A percentile compares a stretch with the other conserved stretches of the same genome.
Conservation (phyloP, 345 rosid genomes). For the Ricinus communis region DNA sequence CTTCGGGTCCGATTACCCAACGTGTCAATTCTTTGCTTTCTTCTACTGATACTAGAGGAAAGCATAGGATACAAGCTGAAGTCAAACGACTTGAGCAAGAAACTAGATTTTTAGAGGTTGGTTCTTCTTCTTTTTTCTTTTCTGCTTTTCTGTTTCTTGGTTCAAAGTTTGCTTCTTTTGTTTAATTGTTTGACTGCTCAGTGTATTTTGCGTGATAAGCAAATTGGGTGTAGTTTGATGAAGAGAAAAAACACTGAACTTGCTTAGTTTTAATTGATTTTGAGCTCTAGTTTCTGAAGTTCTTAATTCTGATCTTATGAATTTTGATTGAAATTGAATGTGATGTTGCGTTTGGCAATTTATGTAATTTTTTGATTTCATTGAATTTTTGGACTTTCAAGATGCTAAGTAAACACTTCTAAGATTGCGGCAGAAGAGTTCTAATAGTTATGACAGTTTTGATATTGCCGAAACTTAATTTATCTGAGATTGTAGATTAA, state of each 20-base stretch:
- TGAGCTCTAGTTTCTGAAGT: background rate
- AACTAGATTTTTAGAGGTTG: constrained; percentile 30
- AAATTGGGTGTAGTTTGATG: background rate
- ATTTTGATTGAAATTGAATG: background rate
- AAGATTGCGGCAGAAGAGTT: too few relatives aligned
- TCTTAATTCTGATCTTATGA: background rate
- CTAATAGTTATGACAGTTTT: too few relatives aligned
- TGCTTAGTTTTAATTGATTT: background rate
- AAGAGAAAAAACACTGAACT: background rate
- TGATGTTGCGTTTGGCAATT: background rate
- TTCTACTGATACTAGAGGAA: constrained; percentile 25
- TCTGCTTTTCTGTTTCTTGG: background rate
- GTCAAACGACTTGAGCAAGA: constrained; percentile 31
- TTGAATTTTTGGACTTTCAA: too few relatives aligned
- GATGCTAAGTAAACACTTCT: too few relatives aligned
- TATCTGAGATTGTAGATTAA: too few relatives aligned
- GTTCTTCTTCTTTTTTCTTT: background rate
- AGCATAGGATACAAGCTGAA: constrained; percentile 34
- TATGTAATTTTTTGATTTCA: too few relatives aligned
- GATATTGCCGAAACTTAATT: too few relatives aligned
- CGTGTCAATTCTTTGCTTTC: constrained; percentile 33
- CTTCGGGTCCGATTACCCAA: constrained; percentile 44
- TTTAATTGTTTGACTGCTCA: constrained; percentile 1
- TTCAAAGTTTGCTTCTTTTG: background rate
- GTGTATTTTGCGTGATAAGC: background rate